These are phyloP conservation scores for Astrothelium macrocarpum DNA, from an alignment of 495 filamentous ascomycete genomes.

Conservation along the genomic window DNA sequence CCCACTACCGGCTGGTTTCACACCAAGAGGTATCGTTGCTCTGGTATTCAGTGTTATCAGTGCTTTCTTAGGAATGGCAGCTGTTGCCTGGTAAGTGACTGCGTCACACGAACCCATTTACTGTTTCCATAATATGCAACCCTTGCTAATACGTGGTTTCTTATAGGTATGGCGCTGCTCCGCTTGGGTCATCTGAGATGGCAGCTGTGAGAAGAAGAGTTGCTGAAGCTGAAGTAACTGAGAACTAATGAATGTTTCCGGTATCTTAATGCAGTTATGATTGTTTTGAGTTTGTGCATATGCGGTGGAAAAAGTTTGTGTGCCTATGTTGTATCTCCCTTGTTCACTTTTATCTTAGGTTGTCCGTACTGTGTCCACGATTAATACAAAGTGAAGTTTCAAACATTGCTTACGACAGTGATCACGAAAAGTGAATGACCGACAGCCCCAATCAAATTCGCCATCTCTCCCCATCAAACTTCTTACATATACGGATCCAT, in stretches of 20 bases:
- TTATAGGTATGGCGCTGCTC: slow-evolving; percentile 23
- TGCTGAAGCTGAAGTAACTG: slow-evolving; percentile 9
- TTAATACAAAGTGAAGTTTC: background rate
- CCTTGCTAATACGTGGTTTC: background rate
- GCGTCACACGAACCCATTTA: background rate
- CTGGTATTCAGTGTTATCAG: slow-evolving; percentile 56
- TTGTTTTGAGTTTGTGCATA: background rate
- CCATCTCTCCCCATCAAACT: too few relatives aligned
- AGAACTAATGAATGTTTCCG: background rate
- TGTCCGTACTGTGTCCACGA: background rate
- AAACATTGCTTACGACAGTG: background rate
- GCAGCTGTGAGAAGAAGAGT: slow-evolving; percentile 15
- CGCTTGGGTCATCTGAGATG: slow-evolving; percentile 16
- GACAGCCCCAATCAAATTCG: too few relatives aligned
- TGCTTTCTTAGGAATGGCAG: slow-evolving; percentile 61
- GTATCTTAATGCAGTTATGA: background rate
- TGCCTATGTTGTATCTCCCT: background rate
- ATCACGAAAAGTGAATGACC: background rate
- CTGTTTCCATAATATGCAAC: background rate
- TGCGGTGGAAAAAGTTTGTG: background rate
- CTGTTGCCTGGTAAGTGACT: slow-evolving; percentile 53
- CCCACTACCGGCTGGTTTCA: slow-evolving; percentile 62
- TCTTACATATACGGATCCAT: background rate
- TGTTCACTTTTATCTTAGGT: background rate
- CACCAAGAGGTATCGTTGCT: slow-evolving; percentile 43